Evolutionary conservation across 1,284 basidiomycete species (phyloP).

Genomic region (Singerocomus rubriflavus): DNA sequence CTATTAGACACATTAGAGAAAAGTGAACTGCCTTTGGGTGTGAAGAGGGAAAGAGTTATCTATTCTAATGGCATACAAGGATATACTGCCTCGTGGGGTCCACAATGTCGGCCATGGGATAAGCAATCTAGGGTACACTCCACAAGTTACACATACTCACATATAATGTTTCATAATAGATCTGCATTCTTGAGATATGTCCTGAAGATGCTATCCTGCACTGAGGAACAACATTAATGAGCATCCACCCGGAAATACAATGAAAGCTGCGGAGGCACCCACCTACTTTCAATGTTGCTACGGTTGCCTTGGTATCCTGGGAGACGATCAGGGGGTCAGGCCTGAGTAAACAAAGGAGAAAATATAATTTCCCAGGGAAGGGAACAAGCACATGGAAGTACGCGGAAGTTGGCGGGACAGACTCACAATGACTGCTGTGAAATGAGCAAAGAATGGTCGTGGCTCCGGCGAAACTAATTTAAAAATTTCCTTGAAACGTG

Average conservation of each 20-base stretch:
- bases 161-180: constrained; percentile 24
- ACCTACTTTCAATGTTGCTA: constrained; percentile 62
- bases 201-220: constrained; percentile 37
- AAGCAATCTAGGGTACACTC: constrained; percentile 1
- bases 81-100: background rate
- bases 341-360: background rate
- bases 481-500: constrained; percentile 64
- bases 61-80: background rate
- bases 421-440: constrained; percentile 69
- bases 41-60: background rate
- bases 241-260: constrained; percentile 7
- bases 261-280: constrained; percentile 21
- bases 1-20: constrained; percentile 1
- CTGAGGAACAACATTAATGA: constrained; percentile 15
- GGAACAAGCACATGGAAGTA: constrained; percentile 8
- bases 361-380: constrained; percentile 1
- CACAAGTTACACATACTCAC: background rate
- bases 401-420: constrained; percentile 1
- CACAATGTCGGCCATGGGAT: background rate
- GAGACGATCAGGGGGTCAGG: constrained; percentile 8
- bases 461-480: constrained; percentile 56
- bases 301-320: constrained; percentile 67
- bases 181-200: constrained; percentile 33
- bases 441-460: constrained; percentile 66
- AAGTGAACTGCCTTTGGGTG: background rate